Percentiles rank a stretch among this genome's conserved stretches.
phyloP scores from a whole-genome alignment of 2,329 filamentous ascomycete species.

The Neofusicoccum kwambonambiense region DNA sequence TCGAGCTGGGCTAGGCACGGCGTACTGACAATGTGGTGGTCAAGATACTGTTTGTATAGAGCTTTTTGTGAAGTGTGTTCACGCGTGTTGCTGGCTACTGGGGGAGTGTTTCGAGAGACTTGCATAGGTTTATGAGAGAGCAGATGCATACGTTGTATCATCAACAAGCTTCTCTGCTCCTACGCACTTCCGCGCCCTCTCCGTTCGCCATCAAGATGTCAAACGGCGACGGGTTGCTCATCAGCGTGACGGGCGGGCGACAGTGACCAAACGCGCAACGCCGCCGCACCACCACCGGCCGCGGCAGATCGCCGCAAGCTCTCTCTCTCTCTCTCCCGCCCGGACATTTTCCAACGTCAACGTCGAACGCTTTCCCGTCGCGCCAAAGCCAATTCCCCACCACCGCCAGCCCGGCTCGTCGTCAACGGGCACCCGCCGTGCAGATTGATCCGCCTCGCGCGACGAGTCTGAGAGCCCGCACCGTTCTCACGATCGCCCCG shows the following conservation, averaged over 20 bases:
- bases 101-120: background rate
- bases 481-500: background rate
- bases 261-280: background rate
- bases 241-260: background rate
- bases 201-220: too few species aligned
- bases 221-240: too few species aligned
- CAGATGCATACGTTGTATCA: background rate
- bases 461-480: too few species aligned
- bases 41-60: background rate
- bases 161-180: too few species aligned
- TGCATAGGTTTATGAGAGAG: background rate
- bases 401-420: background rate
- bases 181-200: too few species aligned
- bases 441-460: too few species aligned
- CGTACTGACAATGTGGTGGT: background rate
- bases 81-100: too few species aligned
- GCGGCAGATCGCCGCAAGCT: slow-evolving; percentile 11
- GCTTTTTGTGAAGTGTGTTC: background rate
- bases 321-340: background rate
- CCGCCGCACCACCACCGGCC: background rate
- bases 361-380: background rate
- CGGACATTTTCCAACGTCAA: background rate
- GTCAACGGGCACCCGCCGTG: too few species aligned
- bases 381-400: background rate
- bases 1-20: background rate